Base-by-base conservation (phyloP, 2,329 filamentous ascomycete species). In the Aureobasidium sp. region DNA sequence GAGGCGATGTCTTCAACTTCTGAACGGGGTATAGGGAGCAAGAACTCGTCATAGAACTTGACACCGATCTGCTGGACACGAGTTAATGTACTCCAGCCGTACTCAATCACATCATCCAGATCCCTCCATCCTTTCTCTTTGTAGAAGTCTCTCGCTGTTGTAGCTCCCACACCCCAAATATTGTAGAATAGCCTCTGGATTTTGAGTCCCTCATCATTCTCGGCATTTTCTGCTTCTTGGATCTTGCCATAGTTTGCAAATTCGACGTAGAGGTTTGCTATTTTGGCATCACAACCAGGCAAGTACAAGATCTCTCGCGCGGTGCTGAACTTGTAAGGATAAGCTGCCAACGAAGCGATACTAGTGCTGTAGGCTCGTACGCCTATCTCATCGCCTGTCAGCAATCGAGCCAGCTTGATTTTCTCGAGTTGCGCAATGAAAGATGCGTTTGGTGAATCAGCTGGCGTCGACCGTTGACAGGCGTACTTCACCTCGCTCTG, bases 31-130 rank as follows among this genome's bases (percentile, higher is more conserved):
- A 97, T 90, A 14, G 82, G 85, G 16, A 81, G 74, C 49, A 83
- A 77, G 61, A 99, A 89, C 65, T 97, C 93, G 37, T 95, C 88
- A 71, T 95, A 96, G 74, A 86, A 97, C 71, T 97, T 97, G 48
- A 97, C 79, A 0, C 94, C 93, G 61, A 97, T 96, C 71, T 97
- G 91, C 73, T 97, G 93, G 1, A 90, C 88, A 13, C 91, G 85
- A 0, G 81, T 87, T 1, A 97, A 78, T 0, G 74, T 79, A 9
- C 78, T 72, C 93, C 93, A 97, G 11, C 89, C 91, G 68, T 85
- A 82, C 68, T 96, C 89, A 44, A 96, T 79, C 3, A 97, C 78
- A 68, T 97, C 92, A 68, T 97, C 91, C 0, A 96, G 78, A 63
- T 94, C 88, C 63, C 84, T 81, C 90, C 91, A 97, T 32, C 90